These are phyloP conservation scores for Candida verbasci DNA, from an alignment of 805 yeast species.

Conservation along the genomic window DNA sequence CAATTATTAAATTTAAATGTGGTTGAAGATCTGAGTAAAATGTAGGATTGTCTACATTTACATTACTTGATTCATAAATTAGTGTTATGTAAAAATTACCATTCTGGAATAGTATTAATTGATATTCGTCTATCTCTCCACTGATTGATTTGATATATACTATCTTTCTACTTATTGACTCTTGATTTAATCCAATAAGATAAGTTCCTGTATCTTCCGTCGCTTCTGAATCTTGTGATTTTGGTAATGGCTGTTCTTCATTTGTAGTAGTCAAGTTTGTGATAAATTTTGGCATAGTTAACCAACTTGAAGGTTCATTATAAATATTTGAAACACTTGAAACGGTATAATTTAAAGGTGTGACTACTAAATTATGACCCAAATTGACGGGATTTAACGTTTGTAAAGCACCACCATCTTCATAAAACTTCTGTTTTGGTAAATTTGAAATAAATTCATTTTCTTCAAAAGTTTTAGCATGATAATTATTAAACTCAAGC, in stretches of 20 bases:
- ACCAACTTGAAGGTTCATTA: conserved; percentile 14
- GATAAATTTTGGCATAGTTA: conserved; percentile 15
- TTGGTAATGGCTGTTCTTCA: background rate
- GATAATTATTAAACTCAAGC: conserved; percentile 29
- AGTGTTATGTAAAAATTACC: conserved; percentile 20
- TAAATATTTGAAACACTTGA: conserved; percentile 27
- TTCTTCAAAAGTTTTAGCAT: conserved; percentile 15
- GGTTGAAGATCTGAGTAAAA: conserved; percentile 21
- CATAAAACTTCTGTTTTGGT: background rate
- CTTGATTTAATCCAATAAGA: conserved; percentile 20
- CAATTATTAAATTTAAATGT: conserved; percentile 13
- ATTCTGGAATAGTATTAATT: conserved; percentile 25
- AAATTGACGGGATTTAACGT: conserved; percentile 27
- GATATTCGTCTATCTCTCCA: conserved; percentile 20
- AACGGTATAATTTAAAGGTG: conserved; percentile 34
- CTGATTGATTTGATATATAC: conserved; percentile 21
- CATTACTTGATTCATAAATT: conserved; percentile 25
- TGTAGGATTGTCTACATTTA: conserved; percentile 15
- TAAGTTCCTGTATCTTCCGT: conserved; percentile 18
- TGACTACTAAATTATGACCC: conserved; percentile 32
- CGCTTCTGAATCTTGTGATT: conserved; percentile 4
- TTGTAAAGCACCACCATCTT: background rate
- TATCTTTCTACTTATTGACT: conserved; percentile 18
- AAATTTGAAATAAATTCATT: conserved; percentile 9
- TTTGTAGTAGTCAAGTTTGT: conserved; percentile 7